Evolutionary conservation across 768 basidiomycete genomes (phyloP).

Genomic region (Pholiota molesta): DNA sequence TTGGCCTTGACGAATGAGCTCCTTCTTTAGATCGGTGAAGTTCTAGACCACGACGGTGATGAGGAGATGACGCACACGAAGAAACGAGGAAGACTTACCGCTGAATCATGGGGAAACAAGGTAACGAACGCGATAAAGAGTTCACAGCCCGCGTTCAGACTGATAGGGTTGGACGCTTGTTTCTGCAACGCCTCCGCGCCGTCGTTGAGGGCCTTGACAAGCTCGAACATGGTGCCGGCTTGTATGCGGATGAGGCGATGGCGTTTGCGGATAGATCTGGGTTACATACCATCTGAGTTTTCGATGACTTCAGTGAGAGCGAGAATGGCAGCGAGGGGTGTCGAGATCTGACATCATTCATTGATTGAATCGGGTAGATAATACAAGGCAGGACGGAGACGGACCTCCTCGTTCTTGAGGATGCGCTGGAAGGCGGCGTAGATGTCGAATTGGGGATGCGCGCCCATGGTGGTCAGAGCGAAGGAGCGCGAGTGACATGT

Average conservation of each 20-base stretch:
- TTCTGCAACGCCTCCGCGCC: slow-evolving; percentile 66
- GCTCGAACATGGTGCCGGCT: slow-evolving; percentile 94
- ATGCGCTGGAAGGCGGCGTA: slow-evolving; percentile 58
- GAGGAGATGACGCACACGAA: slow-evolving; percentile 1
- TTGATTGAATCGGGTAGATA: background rate
- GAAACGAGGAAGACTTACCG: slow-evolving; percentile 48
- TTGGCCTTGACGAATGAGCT: slow-evolving; percentile 81
- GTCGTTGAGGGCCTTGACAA: slow-evolving; percentile 80
- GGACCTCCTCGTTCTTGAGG: slow-evolving; percentile 68
- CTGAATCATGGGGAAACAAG: slow-evolving; percentile 78
- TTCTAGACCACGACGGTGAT: slow-evolving; percentile 47
- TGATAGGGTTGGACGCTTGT: slow-evolving; percentile 76
- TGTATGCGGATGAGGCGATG: slow-evolving; percentile 13
- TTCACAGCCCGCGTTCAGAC: slow-evolving; percentile 87
- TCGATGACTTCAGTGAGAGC: slow-evolving; percentile 83
- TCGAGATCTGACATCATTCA: slow-evolving; percentile 56
- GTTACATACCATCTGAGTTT: slow-evolving; percentile 67
- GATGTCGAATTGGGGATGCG: slow-evolving; percentile 36
- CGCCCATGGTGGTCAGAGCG: slow-evolving; percentile 15
- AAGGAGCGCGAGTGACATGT: slow-evolving; percentile 18
- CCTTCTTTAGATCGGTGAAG: slow-evolving; percentile 81
- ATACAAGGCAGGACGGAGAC: slow-evolving; percentile 18
- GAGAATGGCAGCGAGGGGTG: slow-evolving; percentile 87
- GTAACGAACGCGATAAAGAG: slow-evolving; percentile 91
- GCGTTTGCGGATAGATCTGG: slow-evolving; percentile 8